Evolutionary conservation across 2,329 filamentous ascomycete species (phyloP).

Genomic region (Tolypocladium ovalisporum): DNA sequence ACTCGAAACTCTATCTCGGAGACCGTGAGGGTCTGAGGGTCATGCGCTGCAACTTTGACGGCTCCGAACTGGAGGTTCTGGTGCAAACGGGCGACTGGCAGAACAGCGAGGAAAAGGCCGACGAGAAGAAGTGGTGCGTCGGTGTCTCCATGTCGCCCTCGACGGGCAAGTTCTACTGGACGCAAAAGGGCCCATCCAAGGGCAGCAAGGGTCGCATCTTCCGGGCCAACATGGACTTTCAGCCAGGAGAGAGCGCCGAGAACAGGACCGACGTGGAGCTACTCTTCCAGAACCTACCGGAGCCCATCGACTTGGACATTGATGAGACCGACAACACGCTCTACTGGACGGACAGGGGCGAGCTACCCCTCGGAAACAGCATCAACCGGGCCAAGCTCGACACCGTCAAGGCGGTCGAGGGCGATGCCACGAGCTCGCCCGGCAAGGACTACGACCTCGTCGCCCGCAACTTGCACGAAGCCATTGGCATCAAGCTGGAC

Average conservation of each 20-base stretch:
- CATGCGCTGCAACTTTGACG: constrained; percentile 27
- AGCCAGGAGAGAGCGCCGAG: constrained; percentile 21
- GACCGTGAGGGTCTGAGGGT: constrained; percentile 33
- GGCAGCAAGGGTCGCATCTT: constrained; percentile 40
- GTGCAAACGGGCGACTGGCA: constrained; percentile 20
- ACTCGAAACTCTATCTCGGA: constrained; percentile 26
- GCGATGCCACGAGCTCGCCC: neutral
- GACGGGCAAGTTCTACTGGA: constrained; percentile 44
- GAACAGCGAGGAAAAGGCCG: constrained; percentile 13
- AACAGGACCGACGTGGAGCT: constrained; percentile 29
- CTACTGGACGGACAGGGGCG: constrained; percentile 53
- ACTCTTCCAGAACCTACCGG: constrained; percentile 34
- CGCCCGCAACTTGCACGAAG: constrained; percentile 29
- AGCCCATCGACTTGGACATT: constrained; percentile 47
- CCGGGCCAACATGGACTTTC: constrained; percentile 28
- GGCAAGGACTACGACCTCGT: constrained; percentile 16
- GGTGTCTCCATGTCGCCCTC: constrained; percentile 36
- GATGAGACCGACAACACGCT: constrained; percentile 32
- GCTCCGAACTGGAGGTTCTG: constrained; percentile 26
- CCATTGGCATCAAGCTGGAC: constrained; percentile 33
- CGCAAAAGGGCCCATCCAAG: constrained; percentile 46
- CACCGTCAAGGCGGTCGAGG: neutral
- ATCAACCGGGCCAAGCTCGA: constrained; percentile 27
- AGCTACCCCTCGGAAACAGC: constrained; percentile 42
- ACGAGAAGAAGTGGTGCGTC: constrained; percentile 38